Base-by-base conservation (phyloP, 2,329 filamentous ascomycete genomes). In the Penicillium expansum region DNA sequence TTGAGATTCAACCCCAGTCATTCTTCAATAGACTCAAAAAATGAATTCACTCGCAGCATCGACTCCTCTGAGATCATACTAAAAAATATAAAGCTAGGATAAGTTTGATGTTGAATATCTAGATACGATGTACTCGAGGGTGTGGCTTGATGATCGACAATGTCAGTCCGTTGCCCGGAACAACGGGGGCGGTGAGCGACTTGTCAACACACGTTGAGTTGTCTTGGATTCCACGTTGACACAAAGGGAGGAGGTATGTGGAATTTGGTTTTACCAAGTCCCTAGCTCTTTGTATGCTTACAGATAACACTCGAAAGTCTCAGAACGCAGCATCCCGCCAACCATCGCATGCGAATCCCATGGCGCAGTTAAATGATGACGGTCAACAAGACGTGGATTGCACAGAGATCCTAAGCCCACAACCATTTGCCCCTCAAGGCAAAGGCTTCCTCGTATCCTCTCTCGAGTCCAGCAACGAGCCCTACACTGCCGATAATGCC, bases 331-430 rank as follows among this genome's bases (percentile, higher is more conserved):
- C 5, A 30, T 27, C 41, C 16, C 14, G n/a, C 18, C 22, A 24
- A 5, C 29, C 38, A 30, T 42, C 22, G 22, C 22, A 60, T 56
- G 55, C 56, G 14, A 42, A 42, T 47, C 45, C 6, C 22, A 66
- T 66, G 64, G 62, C 64, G 33, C 52, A 52, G 52, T 41, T 60
- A 30, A 58, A 57, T 44, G 55, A 64, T 44, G 62, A 58, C 10
- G 37, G 45, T 52, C 38, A 57, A 30, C 37, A 41, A 37, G 47
- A 41, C 37, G 48, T 43, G 37, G 27, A 62, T 22, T 48, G 52
- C 41, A 58, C 63, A 41, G 57, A 65, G 43, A 65, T 66, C 30
- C 42, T 65, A 48, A 66, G 64, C 47, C 64, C 64, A 4, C 63
- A 66, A 54, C 63, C 63, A 35, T 62, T 52, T 41, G 41, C 47